Percentiles rank a stretch among this genome's conserved stretches.
phyloP scores from a whole-genome alignment of 257 asterid genomes.

The Datura wrightii region DNA sequence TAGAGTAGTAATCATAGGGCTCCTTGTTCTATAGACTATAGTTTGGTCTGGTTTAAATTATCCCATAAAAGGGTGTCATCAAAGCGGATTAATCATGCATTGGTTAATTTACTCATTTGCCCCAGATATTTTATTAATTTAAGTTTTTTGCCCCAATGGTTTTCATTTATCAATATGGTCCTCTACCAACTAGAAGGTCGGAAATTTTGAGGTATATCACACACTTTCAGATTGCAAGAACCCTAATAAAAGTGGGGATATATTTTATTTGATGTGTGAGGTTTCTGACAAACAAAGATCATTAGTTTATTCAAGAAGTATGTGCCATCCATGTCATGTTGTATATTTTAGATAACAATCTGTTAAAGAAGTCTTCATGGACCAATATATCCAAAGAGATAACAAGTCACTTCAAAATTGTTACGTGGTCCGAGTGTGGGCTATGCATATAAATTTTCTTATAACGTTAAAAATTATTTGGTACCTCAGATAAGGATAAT shows the following conservation, averaged over 20 bases:
- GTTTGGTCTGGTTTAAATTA: not conserved
- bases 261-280: not conserved
- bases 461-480: too few species aligned
- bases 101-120: slow-evolving; percentile 15
- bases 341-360: not conserved
- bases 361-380: not conserved
- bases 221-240: not conserved
- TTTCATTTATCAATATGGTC: not conserved
- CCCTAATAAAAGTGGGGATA: not conserved
- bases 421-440: not conserved
- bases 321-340: slow-evolving; percentile 26
- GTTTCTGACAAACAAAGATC: not conserved
- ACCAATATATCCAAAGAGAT: not conserved
- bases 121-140: not conserved
- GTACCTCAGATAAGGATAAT: too few species aligned
- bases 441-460: not conserved
- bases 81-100: slow-evolving; percentile 17
- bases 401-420: not conserved
- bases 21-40: not conserved
- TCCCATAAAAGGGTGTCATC: not conserved
- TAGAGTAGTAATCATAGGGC: slow-evolving; percentile 2
- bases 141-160: not conserved
- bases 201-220: slow-evolving; percentile 1
- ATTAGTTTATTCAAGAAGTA: not conserved
- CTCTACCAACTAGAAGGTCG: slow-evolving; percentile 19